Evolutionary conservation across 192 early-diverging fungal genomes (phyloP), one percentile per base, ranked within the genome.

Genomic region (Coemansia sp.): DNA sequence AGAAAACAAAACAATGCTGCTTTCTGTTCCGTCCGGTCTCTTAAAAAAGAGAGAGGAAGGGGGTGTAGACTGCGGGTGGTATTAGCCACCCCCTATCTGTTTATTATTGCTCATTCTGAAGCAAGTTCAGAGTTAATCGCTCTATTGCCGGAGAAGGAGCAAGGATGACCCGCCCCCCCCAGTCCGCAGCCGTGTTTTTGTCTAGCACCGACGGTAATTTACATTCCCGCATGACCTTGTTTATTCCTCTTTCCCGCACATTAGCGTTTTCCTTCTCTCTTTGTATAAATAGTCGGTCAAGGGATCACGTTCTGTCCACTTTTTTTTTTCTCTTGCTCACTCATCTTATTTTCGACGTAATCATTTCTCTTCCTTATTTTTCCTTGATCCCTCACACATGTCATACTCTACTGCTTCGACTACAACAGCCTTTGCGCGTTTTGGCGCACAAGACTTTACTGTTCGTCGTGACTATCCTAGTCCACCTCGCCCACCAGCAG

Each of bases 391-490:
- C 54, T 55, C 24, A 29, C 54, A 27, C 24, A 55, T 61, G 55
- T 33, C 59, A 40, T 61, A 20, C 49, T 22, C 49, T 51, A 22
- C 49, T 22, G 49, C 20, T 51, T 61, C 59, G 18, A 38, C 34
- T 38, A 20, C 16, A 6, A 18, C 59, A n/a, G 34, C 34, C 15
- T 7, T 16, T 34, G 33, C 59, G 18, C 59, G n/a, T 6, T 36
- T n/a, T 7, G 31, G 33, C 33, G 1, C 31, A 61, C 34, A 61
- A 8, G 34, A 61, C 38, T 52, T 68, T 36, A 67, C 33, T 24
- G 40, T 63, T 40, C 60, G 64, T 18, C 72, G 78, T 40, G 78
- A 79, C 69, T 79, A 79, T 36, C 78, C 78, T 2, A 38, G 59
- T 36, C 78, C 78, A 31, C 68, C 68, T 49, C 67, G 78, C 47